A percentile compares a stretch with the other conserved stretches of the same genome.
phyloP scores from a whole-genome alignment of 768 basidiomycete species.

The Russula olivacea region DNA sequence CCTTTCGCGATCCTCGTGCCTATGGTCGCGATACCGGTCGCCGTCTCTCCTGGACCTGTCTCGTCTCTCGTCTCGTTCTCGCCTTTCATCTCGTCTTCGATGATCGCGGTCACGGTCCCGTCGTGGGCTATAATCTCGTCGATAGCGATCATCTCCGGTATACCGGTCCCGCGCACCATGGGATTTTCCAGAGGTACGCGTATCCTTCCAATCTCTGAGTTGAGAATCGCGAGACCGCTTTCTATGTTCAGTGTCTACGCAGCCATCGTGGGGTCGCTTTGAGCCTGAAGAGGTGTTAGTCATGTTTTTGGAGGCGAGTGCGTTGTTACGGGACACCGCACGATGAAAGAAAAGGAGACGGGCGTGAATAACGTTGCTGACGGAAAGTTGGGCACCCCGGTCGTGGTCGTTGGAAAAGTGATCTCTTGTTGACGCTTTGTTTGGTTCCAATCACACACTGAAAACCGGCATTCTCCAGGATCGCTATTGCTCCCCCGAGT shows the following conservation, averaged over 20 bases:
- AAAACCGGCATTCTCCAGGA: conserved; percentile 2
- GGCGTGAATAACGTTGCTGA: conserved; percentile 13
- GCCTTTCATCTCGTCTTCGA: conserved; percentile 35
- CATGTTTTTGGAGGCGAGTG: conserved; percentile 42
- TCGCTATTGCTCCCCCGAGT: too few species aligned
- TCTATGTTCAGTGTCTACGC: conserved; percentile 36
- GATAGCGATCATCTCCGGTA: conserved; percentile 33
- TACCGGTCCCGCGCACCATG: conserved; percentile 32
- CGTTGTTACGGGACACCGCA: conserved; percentile 76
- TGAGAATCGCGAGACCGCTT: conserved; percentile 56
- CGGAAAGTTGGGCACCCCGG: neutral
- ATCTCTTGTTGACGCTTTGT: conserved; percentile 5
- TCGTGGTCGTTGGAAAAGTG: conserved; percentile 12
- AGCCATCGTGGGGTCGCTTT: conserved; percentile 72
- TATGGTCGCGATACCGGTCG: conserved; percentile 28
- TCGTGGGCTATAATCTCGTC: conserved; percentile 28
- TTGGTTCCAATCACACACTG: neutral
- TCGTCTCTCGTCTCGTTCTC: conserved; percentile 29
- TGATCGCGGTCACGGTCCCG: conserved; percentile 29
- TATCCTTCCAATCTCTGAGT: conserved; percentile 64
- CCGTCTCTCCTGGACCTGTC: conserved; percentile 36
- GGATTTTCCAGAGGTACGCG: conserved; percentile 38
- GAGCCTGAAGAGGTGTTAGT: conserved; percentile 81
- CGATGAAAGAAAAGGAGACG: conserved; percentile 46
- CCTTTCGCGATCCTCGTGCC: conserved; percentile 18